Percentiles rank a stretch among this genome's conserved stretches.
phyloP scores from a whole-genome alignment of 2,329 filamentous ascomycete species.

The Diaporthe ilicicola region DNA sequence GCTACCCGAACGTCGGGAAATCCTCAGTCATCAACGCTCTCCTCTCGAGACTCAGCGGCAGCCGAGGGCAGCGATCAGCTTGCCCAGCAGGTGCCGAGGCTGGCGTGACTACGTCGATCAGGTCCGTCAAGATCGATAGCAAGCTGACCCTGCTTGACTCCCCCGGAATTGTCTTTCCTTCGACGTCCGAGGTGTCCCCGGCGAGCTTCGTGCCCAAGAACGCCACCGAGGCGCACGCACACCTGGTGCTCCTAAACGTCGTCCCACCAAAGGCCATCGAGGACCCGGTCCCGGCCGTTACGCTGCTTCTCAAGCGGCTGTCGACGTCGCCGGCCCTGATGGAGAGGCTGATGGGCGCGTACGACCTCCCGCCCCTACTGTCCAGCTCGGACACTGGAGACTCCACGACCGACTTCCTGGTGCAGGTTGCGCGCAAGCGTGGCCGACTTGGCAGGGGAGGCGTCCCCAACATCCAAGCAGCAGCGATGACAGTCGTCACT shows the following conservation, averaged over 20 bases:
- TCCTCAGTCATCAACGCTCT: constrained; percentile 96
- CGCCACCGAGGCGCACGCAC: constrained; percentile 78
- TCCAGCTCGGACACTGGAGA: constrained; percentile 73
- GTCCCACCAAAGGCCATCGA: constrained; percentile 94
- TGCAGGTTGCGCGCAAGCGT: constrained; percentile 93
- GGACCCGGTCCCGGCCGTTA: constrained; percentile 88
- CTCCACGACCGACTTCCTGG: constrained; percentile 86
- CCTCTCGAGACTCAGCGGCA: constrained; percentile 76
- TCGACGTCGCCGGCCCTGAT: constrained; percentile 77
- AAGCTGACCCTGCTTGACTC: constrained; percentile 94
- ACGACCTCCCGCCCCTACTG: constrained; percentile 84
- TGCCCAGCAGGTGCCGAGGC: constrained; percentile 92
- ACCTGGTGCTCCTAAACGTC: constrained; percentile 88
- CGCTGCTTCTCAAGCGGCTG: constrained; percentile 82
- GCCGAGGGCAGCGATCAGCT: constrained; percentile 66
- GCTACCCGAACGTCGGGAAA: constrained; percentile 96
- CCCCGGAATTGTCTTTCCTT: constrained; percentile 93
- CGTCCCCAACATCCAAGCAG: constrained; percentile 85
- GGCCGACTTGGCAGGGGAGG: constrained; percentile 89
- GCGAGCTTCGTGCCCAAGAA: constrained; percentile 62
- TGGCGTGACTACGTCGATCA: constrained; percentile 87
- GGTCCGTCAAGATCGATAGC: constrained; percentile 92
- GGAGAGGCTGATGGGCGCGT: constrained; percentile 81
- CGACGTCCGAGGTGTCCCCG: constrained; percentile 54
- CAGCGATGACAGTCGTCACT: constrained; percentile 92